Percentiles rank a stretch among this genome's conserved stretches.
Evolutionary conservation across 495 filamentous ascomycete genomes (phyloP).

Genomic region (Podospora fimiseda): DNA sequence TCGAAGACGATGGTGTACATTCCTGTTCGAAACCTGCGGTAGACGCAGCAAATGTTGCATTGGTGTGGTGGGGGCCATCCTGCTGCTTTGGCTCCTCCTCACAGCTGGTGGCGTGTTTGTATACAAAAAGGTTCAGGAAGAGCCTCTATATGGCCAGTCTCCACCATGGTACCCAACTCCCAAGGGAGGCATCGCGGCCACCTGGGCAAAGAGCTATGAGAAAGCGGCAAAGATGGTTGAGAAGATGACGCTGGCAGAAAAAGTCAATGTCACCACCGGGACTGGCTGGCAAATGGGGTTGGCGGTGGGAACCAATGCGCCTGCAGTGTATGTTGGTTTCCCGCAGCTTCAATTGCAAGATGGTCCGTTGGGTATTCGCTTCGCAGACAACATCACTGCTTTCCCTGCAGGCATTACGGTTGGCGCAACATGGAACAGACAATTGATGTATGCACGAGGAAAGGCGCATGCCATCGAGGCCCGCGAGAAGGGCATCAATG

Average conservation of each 20-base stretch:
- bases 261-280: slow-evolving; percentile 91
- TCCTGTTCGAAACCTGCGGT: slow-evolving; percentile 19
- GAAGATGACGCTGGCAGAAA: slow-evolving; percentile 81
- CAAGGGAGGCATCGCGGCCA: slow-evolving; percentile 62
- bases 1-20: slow-evolving; percentile 11
- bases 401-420: slow-evolving; percentile 63
- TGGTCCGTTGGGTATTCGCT: slow-evolving; percentile 62
- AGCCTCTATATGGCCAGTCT: slow-evolving; percentile 47
- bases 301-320: slow-evolving; percentile 84
- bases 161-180: slow-evolving; percentile 84
- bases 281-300: slow-evolving; percentile 87
- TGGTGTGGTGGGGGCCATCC: slow-evolving; percentile 19
- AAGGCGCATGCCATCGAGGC: slow-evolving; percentile 63
- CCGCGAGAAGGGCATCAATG: slow-evolving; percentile 64
- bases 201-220: slow-evolving; percentile 72
- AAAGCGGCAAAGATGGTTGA: slow-evolving; percentile 75
- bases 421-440: slow-evolving; percentile 55
- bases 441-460: slow-evolving; percentile 63
- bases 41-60: slow-evolving; percentile 33
- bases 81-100: slow-evolving; percentile 28
- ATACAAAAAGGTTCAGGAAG: slow-evolving; percentile 36
- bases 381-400: slow-evolving; percentile 57
- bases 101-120: slow-evolving; percentile 33
- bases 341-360: slow-evolving; percentile 87
- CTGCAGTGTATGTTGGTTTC: slow-evolving; percentile 64